Conservation (phyloP, 495 filamentous ascomycete genomes). For the Neurospora sp. region DNA sequence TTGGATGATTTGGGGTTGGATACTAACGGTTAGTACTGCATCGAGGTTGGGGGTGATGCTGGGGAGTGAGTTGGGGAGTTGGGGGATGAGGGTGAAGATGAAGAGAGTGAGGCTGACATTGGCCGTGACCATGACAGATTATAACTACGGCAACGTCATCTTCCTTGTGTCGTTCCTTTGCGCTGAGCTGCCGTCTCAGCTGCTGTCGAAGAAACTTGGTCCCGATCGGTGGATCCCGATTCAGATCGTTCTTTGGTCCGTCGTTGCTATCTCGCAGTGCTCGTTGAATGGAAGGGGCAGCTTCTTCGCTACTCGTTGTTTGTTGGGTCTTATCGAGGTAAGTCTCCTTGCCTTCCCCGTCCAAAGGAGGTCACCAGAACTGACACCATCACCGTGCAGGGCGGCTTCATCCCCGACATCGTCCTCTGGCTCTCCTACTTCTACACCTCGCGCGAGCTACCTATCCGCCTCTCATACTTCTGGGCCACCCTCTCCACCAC, state of each 20-base stretch:
- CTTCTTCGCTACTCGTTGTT: conserved; percentile 50
- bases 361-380: background rate
- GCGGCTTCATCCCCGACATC: conserved; percentile 48
- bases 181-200: conserved; percentile 66
- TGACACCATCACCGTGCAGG: conserved; percentile 24
- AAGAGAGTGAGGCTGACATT: background rate
- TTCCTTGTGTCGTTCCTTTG: conserved; percentile 57
- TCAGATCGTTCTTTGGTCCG: conserved; percentile 67
- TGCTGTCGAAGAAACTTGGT: conserved; percentile 62
- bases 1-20: conserved; percentile 42
- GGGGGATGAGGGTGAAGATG: conserved; percentile 1
- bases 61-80: background rate
- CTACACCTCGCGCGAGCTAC: conserved; percentile 57
- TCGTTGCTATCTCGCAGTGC: conserved; percentile 59
- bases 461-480: conserved; percentile 47
- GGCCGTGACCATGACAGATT: conserved; percentile 25
- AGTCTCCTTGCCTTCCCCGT: background rate
- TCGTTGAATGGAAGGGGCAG: conserved; percentile 44
- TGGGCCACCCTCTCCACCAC: conserved; percentile 45
- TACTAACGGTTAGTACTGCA: conserved; percentile 35
- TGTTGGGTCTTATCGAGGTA: conserved; percentile 57
- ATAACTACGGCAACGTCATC: conserved; percentile 68
- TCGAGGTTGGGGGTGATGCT: too few species aligned
- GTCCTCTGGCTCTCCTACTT: conserved; percentile 62
- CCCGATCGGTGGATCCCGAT: conserved; percentile 76